These are phyloP conservation scores for Lotus japonicus DNA, from an alignment of 306 rosid species.

Conservation along the genomic window DNA sequence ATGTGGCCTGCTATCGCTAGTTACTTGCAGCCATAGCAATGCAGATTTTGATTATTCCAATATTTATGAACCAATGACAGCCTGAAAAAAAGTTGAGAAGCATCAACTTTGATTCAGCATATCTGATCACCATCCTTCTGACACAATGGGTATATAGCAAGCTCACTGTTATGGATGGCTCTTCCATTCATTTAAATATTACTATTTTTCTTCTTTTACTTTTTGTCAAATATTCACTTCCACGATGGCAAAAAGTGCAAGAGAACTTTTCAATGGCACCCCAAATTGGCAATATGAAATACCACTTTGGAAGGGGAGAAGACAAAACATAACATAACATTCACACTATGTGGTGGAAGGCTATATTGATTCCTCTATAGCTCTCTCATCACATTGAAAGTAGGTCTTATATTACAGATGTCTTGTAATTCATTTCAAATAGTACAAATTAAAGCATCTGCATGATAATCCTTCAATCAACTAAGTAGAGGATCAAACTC, in stretches of 20 bases:
- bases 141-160: neutral
- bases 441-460: no score
- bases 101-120: constrained; percentile 1
- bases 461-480: no score
- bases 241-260: constrained; percentile 25
- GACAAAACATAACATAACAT: neutral
- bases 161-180: neutral
- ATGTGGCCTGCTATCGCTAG: neutral
- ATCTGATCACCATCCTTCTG: neutral
- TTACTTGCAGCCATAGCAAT: constrained; percentile 9
- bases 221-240: constrained; percentile 19
- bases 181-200: neutral
- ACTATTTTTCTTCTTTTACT: neutral
- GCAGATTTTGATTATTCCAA: constrained; percentile 22
- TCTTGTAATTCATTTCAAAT: no score
- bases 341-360: neutral
- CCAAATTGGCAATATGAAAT: neutral
- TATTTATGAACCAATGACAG: constrained; percentile 2
- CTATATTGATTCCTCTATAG: constrained; percentile 13
- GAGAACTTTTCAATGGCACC: constrained; percentile 2
- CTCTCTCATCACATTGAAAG: neutral
- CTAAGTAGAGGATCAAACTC: no score
- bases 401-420: no score
- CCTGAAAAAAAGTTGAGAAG: neutral
- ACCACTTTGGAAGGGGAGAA: constrained; percentile 4